Evolutionary conservation across 129 eudicot species (phyloP).

Genomic region (Scalesia atractyloides): DNA sequence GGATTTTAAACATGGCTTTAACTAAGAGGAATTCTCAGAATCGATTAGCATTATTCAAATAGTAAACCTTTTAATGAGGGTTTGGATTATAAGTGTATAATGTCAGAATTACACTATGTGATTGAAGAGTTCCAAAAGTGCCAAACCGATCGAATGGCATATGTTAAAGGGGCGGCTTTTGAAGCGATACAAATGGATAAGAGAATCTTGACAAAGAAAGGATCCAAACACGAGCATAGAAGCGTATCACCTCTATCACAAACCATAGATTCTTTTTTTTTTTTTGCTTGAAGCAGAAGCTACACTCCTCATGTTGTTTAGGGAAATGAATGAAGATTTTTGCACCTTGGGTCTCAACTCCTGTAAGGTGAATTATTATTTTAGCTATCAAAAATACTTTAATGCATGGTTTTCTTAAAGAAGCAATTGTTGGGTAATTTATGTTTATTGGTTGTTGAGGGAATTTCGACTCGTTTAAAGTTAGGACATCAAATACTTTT

Average conservation of each 20-base stretch:
- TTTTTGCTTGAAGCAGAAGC: no score
- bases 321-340: no score
- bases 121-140: constrained; percentile 81
- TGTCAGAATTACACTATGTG: constrained; percentile 59
- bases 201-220: constrained; percentile 57
- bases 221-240: constrained; percentile 40
- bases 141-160: constrained; percentile 77
- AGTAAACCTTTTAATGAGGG: constrained; percentile 78
- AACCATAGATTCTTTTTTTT: constrained; percentile 53
- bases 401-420: no score
- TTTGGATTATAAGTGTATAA: constrained; percentile 77
- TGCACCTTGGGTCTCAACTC: no score
- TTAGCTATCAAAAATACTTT: no score
- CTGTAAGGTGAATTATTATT: no score
- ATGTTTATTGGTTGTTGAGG: no score
- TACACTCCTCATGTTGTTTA: no score
- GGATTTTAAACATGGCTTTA: constrained; percentile 57
- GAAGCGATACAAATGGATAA: constrained; percentile 82
- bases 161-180: constrained; percentile 81
- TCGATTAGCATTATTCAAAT: constrained; percentile 78
- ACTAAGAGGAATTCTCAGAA: constrained; percentile 70
- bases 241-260: constrained; percentile 76
- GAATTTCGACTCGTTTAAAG: no score
- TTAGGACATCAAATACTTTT: no score
- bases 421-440: no score